phyloP scores from a whole-genome alignment of 192 early-diverging fungal genomes.

The Phlyctochytrium bullatum region DNA sequence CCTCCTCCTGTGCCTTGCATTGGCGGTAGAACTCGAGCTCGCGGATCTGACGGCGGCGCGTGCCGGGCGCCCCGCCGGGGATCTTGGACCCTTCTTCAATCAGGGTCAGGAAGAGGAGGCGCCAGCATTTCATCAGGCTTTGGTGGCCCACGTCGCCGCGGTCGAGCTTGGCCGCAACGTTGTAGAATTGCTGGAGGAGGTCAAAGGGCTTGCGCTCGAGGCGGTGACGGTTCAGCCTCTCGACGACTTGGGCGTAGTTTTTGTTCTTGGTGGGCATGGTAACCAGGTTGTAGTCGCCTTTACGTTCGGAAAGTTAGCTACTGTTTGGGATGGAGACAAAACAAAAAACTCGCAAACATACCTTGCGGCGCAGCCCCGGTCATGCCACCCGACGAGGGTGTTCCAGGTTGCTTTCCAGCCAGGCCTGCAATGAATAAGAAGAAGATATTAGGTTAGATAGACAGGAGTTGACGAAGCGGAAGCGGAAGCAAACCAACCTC shows the following conservation, averaged over 20 bases:
- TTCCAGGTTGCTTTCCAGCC: not conserved
- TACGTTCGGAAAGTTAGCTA: no score
- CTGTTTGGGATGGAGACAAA: no score
- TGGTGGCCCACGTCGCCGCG: constrained; percentile 33
- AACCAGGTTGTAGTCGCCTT: not conserved
- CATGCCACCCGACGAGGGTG: not conserved
- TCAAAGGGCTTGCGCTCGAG: constrained; percentile 33
- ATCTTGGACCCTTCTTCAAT: constrained; percentile 25
- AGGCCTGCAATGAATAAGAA: not conserved
- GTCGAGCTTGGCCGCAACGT: constrained; percentile 36
- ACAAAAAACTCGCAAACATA: no score
- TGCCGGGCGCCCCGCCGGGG: not conserved
- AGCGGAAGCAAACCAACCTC: not conserved
- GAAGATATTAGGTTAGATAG: not conserved
- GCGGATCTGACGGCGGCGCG: not conserved
- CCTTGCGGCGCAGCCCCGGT: not conserved
- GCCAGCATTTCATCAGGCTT: constrained; percentile 42
- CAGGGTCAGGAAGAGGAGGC: constrained; percentile 40
- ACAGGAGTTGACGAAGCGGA: not conserved
- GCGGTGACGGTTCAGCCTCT: constrained; percentile 45
- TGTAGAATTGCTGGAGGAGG: constrained; percentile 36
- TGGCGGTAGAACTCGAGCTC: not conserved
- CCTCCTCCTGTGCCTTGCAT: not conserved
- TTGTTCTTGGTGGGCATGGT: not conserved
- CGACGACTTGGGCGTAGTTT: constrained; percentile 44